Conservation (phyloP, 2,329 filamentous ascomycete genomes). For the Exophiala calicioides region DNA sequence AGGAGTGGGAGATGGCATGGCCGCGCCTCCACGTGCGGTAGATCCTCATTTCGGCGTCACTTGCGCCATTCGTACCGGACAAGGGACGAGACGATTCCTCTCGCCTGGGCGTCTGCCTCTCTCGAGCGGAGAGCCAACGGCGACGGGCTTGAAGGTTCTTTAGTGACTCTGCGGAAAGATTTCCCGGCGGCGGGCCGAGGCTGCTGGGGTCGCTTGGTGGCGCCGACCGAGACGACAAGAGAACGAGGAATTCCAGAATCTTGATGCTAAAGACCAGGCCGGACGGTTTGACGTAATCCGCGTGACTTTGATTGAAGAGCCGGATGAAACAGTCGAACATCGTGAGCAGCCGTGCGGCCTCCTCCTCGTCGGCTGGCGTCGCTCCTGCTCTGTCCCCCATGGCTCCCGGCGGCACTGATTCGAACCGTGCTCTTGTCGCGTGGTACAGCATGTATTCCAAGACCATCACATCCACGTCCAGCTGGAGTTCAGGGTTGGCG, state of each 20-base stretch:
- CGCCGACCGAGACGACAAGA: conserved; percentile 14
- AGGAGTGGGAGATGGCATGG: neutral
- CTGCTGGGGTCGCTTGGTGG: neutral
- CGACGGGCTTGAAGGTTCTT: conserved; percentile 9
- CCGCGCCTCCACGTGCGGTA: conserved; percentile 5
- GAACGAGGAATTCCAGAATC: conserved; percentile 25
- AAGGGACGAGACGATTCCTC: conserved; percentile 1
- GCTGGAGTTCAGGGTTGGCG: conserved; percentile 27
- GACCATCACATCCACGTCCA: conserved; percentile 32
- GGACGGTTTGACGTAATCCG: conserved; percentile 4
- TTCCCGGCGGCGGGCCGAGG: neutral
- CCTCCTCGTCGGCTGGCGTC: neutral
- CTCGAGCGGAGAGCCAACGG: conserved; percentile 9
- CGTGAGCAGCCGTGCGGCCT: conserved; percentile 4
- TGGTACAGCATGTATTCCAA: conserved; percentile 32
- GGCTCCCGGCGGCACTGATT: conserved; percentile 1
- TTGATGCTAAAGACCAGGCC: conserved; percentile 15
- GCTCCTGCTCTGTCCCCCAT: neutral
- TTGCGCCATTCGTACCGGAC: neutral
- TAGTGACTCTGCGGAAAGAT: neutral
- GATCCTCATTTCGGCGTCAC: conserved; percentile 14
- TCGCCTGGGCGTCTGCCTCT: conserved; percentile 4
- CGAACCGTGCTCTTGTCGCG: conserved; percentile 23
- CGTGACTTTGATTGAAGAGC: conserved; percentile 23
- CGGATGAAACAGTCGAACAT: conserved; percentile 21